Percentiles rank a stretch among this genome's conserved stretches.
Evolutionary conservation across 176 grass and related monocot species (phyloP).

Genomic region (Echinochloa phyllopogon): DNA sequence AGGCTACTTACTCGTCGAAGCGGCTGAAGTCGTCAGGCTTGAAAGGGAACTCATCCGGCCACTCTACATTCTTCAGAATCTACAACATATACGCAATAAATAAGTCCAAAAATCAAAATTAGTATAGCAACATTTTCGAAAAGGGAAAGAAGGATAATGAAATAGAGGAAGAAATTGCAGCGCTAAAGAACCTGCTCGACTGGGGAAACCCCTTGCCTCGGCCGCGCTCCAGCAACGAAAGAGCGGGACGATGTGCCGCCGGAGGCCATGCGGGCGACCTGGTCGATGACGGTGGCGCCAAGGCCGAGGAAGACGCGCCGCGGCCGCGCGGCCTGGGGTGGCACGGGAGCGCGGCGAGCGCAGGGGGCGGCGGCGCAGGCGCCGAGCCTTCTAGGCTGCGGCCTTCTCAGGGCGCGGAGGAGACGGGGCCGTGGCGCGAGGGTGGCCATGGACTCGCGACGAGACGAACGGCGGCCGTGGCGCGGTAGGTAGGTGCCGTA

Average conservation of each 20-base stretch:
- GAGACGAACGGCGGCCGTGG: conserved; percentile 13
- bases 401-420: conserved; percentile 44
- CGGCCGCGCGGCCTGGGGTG: conserved; percentile 21
- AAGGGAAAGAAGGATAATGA: background rate
- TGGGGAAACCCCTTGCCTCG: conserved; percentile 69
- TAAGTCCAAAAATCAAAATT: background rate
- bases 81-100: conserved; percentile 12
- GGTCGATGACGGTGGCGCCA: conserved; percentile 59
- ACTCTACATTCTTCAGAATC: conserved; percentile 91
- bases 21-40: conserved; percentile 93
- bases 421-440: conserved; percentile 44
- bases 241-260: conserved; percentile 52
- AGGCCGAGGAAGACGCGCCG: conserved; percentile 85
- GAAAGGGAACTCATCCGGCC: conserved; percentile 93
- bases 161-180: background rate
- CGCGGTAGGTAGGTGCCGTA: background rate
- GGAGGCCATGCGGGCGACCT: conserved; percentile 68
- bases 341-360: conserved; percentile 27
- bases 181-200: conserved; percentile 71
- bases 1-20: conserved; percentile 78
- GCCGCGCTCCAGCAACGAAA: conserved; percentile 72
- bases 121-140: background rate
- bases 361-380: conserved; percentile 13
- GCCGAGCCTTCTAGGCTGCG: conserved; percentile 24
- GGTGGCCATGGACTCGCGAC: conserved; percentile 50